A percentile compares a stretch with the other conserved stretches of the same genome.
Evolutionary conservation across 306 rosid genomes (phyloP).

Genomic region (Acacia acuminata): DNA sequence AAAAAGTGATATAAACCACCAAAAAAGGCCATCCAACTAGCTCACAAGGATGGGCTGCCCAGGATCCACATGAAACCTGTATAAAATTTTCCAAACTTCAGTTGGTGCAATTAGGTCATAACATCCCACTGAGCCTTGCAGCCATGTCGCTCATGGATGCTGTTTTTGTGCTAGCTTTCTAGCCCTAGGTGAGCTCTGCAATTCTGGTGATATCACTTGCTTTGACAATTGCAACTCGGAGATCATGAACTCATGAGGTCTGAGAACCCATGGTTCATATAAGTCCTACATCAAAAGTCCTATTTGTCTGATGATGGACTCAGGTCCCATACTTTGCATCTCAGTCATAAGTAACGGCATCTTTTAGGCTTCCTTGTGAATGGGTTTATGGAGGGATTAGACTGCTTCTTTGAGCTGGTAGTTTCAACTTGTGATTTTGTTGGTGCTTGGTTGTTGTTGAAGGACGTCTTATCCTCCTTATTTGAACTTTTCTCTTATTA

Average conservation of each 20-base stretch:
- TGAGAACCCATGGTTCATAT: neutral
- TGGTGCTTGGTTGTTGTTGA: neutral
- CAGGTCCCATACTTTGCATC: neutral
- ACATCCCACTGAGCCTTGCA: neutral
- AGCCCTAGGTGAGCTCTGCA: neutral
- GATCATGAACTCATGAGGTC: neutral
- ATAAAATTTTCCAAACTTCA: neutral
- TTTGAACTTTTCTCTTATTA: neutral
- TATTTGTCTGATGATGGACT: neutral
- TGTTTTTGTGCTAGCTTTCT: neutral
- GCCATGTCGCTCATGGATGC: neutral
- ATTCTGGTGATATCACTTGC: neutral
- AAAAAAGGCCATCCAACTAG: neutral
- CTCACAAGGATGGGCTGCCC: neutral
- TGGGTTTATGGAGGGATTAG: neutral
- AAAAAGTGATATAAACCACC: neutral
- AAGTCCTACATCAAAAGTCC: neutral
- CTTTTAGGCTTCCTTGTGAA: neutral
- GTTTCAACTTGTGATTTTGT: neutral
- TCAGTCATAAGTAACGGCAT: neutral
- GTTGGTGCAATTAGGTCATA: neutral
- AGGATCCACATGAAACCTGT: neutral
- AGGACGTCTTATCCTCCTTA: neutral
- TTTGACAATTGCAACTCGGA: neutral
- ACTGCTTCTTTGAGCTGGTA: neutral